Base-by-base conservation (phyloP, 768 basidiomycete species). In the Sistotremastrum niveocremeum region DNA sequence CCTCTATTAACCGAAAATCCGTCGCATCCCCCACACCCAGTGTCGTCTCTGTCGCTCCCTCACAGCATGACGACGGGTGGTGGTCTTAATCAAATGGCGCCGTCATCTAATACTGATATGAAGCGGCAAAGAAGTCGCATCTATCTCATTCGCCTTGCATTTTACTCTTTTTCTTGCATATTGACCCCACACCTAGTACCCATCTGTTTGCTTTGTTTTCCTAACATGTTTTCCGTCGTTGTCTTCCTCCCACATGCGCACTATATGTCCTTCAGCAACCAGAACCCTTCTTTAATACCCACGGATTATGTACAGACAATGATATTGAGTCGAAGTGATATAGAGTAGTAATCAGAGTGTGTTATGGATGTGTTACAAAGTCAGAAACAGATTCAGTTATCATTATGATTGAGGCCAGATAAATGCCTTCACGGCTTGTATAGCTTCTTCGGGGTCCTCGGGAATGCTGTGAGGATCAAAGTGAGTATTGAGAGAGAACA, bases 11-110 rank as follows among this genome's bases (percentile, higher is more conserved):
- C 46, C 65, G 66, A 32, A 57, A 62, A 3, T 62, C 65, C 37
- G 57, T 65, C 12, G 70, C 78, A 9, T 89, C 86, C 2, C 87
- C 87, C 6, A 79, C 86, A 30, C 79, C 77, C 29, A 89, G 87
- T 55, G 74, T 67, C 2, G 78, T 81, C n/a, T 84, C 83, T 20
- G 67, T 74, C 31, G 71, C 78, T 6, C 83, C 81, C 5, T 86
- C 82, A 1, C 66, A 76, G 48, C 76, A 75, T 37, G 69, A 77
- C 1, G 80, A 89, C 41, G 87, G 86, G 34, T 90, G 86, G 87
- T 89, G 77, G 74, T 65, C 67, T 54, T 84, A 67, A 65, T 34
- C 45, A 20, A 20, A 20, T 20, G 20, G 20, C 20, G 20, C 20
- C 20, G 20, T 20, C 20, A 20, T 20, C 20, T 20, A 20, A 20